These are phyloP conservation scores for Mycena sp. DNA, from an alignment of 1,284 basidiomycete species.

Conservation along the genomic window DNA sequence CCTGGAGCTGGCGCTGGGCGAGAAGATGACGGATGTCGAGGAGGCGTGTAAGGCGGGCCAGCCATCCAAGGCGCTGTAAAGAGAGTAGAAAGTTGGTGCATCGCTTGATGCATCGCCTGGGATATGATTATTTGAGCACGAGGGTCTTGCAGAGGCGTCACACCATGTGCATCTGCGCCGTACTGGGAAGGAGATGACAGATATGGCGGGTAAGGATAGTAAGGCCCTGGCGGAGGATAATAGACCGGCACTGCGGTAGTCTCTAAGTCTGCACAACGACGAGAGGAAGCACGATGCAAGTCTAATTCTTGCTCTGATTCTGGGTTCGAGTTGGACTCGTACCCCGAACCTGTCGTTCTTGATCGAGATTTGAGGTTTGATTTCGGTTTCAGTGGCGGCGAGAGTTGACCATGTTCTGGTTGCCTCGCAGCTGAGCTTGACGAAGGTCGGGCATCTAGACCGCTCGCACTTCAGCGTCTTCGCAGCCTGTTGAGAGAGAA, in stretches of 20 bases:
- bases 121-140: slow-evolving; percentile 46
- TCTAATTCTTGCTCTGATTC: slow-evolving; percentile 17
- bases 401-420: neutral
- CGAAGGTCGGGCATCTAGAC: neutral
- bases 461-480: neutral
- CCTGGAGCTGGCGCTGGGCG: neutral
- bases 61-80: slow-evolving; percentile 11
- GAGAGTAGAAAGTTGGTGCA: slow-evolving; percentile 21
- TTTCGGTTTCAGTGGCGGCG: neutral
- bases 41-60: slow-evolving; percentile 12
- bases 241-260: slow-evolving; percentile 5
- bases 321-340: slow-evolving; percentile 9
- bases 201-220: slow-evolving; percentile 30
- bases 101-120: slow-evolving; percentile 46
- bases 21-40: slow-evolving; percentile 6
- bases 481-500: neutral
- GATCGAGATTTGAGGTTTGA: slow-evolving; percentile 3
- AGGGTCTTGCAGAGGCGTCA: slow-evolving; percentile 37
- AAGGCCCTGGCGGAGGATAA: slow-evolving; percentile 2
- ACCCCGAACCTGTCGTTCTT: neutral
- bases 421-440: neutral
- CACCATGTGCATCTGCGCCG: slow-evolving; percentile 4
- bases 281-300: neutral
- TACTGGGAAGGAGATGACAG: slow-evolving; percentile 1
- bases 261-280: neutral